Evolutionary conservation across 345 rosid genomes (phyloP), one percentile per base, ranked within the genome.

Genomic region (Mercurialis annua): DNA sequence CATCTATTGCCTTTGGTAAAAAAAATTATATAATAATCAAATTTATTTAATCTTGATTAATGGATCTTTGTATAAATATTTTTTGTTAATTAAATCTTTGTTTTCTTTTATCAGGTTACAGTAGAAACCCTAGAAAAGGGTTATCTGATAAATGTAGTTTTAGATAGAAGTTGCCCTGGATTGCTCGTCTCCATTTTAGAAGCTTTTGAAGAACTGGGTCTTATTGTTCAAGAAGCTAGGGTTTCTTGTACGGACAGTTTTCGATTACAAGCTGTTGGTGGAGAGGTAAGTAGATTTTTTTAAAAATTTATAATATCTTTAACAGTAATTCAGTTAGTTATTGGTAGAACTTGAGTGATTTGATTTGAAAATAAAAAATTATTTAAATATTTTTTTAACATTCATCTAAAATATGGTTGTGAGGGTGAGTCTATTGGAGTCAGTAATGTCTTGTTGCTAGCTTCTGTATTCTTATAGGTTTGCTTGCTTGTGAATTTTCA

Each of bases 71-170:
- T 17, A 16, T 47, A 17, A 50, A 4, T 50, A 50, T 40, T 40
- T 40, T 11, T 10, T 20, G 5, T 33, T 8, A 43, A 43, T 62
- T 26, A n/a, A 15, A 20, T 24, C 36, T 62, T 43, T 16, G 8
- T 40, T 2, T 40, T 40, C 1, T 24, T 10, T 52, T 52, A 12
- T 57, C 88, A 90, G 86, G 96, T 93, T 29, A 82, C 81, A 10
- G 97, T 93, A 66, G 92, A 88, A 81, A 81, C 82, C 76, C 83
- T 92, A 80, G 90, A 90, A 42, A 90, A 82, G 68, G 97, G 98
- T 34, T 88, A 88, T 64, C 70, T 90, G 46, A 81, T 93, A 69
- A 81, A 83, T 33, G 88, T 89, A 44, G 73, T 76, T 51, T 75
- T 87, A 30, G 86, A 77, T 49, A 81, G 82, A 76, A 83, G 81